Evolutionary conservation across 2,329 filamentous ascomycete species (phyloP).

Genomic region (Fusarium cyanostomum): DNA sequence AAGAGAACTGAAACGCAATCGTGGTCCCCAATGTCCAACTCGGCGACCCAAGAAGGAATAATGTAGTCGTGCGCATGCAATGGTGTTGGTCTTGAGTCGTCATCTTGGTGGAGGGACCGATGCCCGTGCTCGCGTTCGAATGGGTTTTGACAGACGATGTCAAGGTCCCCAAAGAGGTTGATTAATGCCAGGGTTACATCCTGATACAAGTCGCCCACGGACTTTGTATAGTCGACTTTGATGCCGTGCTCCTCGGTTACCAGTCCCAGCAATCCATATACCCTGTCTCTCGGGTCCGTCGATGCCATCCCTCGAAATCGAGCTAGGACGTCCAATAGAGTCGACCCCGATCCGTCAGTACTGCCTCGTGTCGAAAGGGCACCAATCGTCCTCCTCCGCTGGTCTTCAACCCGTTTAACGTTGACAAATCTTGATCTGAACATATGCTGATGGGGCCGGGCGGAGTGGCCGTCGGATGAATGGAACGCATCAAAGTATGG

Average conservation of each 20-base stretch:
- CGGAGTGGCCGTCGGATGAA: neutral
- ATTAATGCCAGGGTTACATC: conserved; percentile 1
- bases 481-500: conserved; percentile 27
- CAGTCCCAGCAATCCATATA: conserved; percentile 15
- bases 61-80: no score
- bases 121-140: neutral
- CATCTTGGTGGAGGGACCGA: neutral
- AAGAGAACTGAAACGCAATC: conserved; percentile 2
- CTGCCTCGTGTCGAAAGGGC: neutral
- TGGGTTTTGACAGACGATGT: conserved; percentile 23
- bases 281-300: conserved; percentile 8
- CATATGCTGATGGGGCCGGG: fast-evolving
- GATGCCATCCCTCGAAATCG: conserved; percentile 12
- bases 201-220: neutral
- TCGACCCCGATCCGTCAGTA: neutral
- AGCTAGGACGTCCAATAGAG: conserved; percentile 6
- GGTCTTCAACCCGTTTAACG: conserved; percentile 20
- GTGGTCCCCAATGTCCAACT: neutral
- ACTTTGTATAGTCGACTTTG: conserved; percentile 1
- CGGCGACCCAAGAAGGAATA: conserved; percentile 13
- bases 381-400: neutral
- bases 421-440: conserved; percentile 2
- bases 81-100: fast-evolving
- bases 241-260: conserved; percentile 20
- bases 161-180: conserved; percentile 5